phyloP scores from a whole-genome alignment of 352 stramenopile genomes.

The Pythium rishiriense region DNA sequence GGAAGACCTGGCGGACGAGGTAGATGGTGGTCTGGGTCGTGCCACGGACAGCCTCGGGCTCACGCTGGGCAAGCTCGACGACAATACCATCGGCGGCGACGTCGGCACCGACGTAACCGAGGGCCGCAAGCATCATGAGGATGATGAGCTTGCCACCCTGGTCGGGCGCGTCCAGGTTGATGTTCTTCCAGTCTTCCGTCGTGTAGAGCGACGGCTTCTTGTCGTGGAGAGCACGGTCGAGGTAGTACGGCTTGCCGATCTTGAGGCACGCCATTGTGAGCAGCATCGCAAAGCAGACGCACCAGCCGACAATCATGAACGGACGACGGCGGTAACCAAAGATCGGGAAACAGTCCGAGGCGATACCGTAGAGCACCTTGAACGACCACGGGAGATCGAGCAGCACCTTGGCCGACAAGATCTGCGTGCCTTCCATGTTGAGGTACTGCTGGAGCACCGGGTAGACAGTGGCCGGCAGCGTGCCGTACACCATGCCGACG shows the following conservation, averaged over 20 bases:
- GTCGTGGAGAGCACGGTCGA: constrained; percentile 45
- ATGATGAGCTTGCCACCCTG: constrained; percentile 7
- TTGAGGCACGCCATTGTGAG: constrained; percentile 32
- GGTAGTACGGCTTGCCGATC: constrained; percentile 50
- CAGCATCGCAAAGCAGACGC: constrained; percentile 41
- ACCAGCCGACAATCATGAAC: constrained; percentile 48
- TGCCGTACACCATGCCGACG: constrained; percentile 54
- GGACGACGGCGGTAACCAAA: constrained; percentile 33
- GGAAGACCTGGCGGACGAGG: constrained; percentile 48
- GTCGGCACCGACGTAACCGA: constrained; percentile 55
- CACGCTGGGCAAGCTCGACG: constrained; percentile 55
- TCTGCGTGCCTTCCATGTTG: constrained; percentile 31
- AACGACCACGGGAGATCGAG: constrained; percentile 34
- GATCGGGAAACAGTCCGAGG: constrained; percentile 31
- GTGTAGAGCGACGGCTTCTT: constrained; percentile 1
- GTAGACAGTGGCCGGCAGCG: constrained; percentile 38
- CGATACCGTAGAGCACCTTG: constrained; percentile 34
- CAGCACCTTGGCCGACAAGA: constrained; percentile 26
- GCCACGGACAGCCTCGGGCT: constrained; percentile 42
- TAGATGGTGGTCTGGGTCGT: constrained; percentile 33
- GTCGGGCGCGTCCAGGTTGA: neutral
- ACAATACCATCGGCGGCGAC: constrained; percentile 56
- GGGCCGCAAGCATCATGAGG: constrained; percentile 44
- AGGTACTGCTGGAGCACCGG: constrained; percentile 40
- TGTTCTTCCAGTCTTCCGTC: neutral